These are phyloP conservation scores for Dalechampia spathulata DNA, from an alignment of 441 rosid species.

Conservation along the genomic window DNA sequence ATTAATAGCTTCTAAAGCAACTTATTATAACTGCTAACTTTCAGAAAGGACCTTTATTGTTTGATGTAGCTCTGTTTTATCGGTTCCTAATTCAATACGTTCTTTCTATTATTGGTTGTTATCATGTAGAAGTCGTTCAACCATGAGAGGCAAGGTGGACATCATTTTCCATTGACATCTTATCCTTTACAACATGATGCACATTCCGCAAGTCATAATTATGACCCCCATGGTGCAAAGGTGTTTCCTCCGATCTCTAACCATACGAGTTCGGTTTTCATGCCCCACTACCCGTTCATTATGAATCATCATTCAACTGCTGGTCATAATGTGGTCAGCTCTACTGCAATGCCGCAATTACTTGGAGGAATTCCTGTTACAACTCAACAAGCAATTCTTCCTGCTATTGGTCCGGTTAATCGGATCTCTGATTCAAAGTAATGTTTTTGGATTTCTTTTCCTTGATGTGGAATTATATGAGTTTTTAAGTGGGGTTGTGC, in stretches of 20 bases:
- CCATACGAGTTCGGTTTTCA: conserved; percentile 18
- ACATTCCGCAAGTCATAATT: conserved; percentile 25
- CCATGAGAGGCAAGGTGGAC: conserved; percentile 26
- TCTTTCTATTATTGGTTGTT: conserved; percentile 16
- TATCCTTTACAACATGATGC: conserved; percentile 29
- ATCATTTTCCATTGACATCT: conserved; percentile 25
- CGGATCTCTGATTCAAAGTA: conserved; percentile 37
- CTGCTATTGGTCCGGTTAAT: conserved; percentile 22
- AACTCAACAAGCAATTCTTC: conserved; percentile 29
- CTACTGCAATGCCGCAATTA: conserved; percentile 30
- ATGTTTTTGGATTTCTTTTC: conserved; percentile 15
- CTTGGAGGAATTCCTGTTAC: conserved; percentile 40
- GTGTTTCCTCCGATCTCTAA: conserved; percentile 33
- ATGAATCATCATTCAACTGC: conserved; percentile 24
- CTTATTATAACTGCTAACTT: too few relatives aligned
- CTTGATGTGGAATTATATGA: not conserved
- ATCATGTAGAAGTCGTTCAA: conserved; percentile 30
- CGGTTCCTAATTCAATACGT: conserved; percentile 24
- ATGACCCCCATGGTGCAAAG: too few relatives aligned
- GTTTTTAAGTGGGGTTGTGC: conserved; percentile 1
- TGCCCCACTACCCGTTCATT: conserved; percentile 24
- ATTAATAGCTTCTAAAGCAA: too few relatives aligned
- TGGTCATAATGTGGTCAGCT: conserved; percentile 22
- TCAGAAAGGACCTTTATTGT: too few relatives aligned
- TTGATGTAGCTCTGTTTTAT: not conserved